A percentile compares a stretch with the other conserved stretches of the same genome.
Conservation (phyloP, 148 eudicot species). For the Talinum fruticosum region DNA sequence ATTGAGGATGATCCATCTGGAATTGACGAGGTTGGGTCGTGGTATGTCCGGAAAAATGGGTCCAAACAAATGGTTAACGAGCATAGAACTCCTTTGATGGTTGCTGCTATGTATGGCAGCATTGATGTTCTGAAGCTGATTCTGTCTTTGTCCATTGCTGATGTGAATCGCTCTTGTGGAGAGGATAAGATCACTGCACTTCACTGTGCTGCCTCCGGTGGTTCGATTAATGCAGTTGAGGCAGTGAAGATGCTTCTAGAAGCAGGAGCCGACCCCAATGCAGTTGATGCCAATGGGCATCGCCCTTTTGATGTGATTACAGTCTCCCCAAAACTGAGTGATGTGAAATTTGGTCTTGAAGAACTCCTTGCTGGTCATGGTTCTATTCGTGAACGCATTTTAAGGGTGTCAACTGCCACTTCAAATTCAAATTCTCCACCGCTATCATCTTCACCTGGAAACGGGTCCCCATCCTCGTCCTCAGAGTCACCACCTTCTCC, state of each 20-base stretch:
- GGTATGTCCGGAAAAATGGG: conserved; percentile 67
- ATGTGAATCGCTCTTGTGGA: conserved; percentile 58
- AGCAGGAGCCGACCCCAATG: conserved; percentile 64
- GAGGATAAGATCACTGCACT: conserved; percentile 63
- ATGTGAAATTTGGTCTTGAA: conserved; percentile 41
- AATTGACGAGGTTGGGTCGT: conserved; percentile 51
- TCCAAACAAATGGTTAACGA: conserved; percentile 63
- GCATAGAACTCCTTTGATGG: conserved; percentile 75
- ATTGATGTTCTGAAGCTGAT: conserved; percentile 55
- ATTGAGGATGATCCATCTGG: conserved; percentile 42
- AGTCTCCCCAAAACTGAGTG: conserved; percentile 43
- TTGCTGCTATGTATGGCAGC: conserved; percentile 70
- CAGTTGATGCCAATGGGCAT: conserved; percentile 48
- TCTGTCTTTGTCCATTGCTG: conserved; percentile 46
- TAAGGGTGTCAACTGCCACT: conserved; percentile 28
- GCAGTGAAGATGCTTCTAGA: conserved; percentile 53
- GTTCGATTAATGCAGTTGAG: conserved; percentile 50
- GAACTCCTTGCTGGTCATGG: conserved; percentile 42
- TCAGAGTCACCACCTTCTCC: conserved; percentile 50
- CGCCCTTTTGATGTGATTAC: conserved; percentile 57
- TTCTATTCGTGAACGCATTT: conserved; percentile 25
- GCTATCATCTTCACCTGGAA: conserved; percentile 42
- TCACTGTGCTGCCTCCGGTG: conserved; percentile 83
- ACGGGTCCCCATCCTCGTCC: conserved; percentile 40
- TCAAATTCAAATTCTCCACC: conserved; percentile 43